Percentiles rank a stretch among this genome's conserved stretches.
These are phyloP conservation scores for Phaeosphaeriaceae sp. DNA, from an alignment of 2,329 filamentous ascomycete genomes.

Conservation along the genomic window DNA sequence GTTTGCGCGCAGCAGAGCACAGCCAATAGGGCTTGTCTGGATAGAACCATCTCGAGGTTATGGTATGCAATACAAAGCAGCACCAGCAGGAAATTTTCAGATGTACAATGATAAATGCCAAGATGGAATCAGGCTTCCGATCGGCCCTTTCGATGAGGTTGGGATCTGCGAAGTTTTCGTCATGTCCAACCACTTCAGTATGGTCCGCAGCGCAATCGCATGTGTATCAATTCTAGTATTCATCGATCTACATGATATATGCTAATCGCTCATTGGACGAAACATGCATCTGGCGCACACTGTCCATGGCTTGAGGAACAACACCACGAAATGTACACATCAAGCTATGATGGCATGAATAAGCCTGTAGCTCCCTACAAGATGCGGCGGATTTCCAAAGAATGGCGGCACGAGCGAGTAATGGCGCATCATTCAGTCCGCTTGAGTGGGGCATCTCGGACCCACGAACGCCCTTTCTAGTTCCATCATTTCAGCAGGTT, in stretches of 20 bases:
- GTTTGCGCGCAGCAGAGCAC: slow-evolving; percentile 17
- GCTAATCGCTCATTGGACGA: no score
- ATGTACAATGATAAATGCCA: not conserved
- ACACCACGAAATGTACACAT: no score
- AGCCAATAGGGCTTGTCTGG: not conserved
- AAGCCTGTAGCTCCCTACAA: not conserved
- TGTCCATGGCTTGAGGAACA: no score
- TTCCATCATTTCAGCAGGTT: not conserved
- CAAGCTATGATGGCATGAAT: not conserved
- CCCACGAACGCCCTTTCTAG: not conserved
- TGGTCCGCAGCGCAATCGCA: not conserved
- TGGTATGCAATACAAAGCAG: not conserved
- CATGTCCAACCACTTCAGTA: not conserved
- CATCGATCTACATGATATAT: no score
- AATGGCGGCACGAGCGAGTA: not conserved
- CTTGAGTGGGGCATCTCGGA: not conserved
- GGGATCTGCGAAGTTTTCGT: not conserved
- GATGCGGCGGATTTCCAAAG: not conserved
- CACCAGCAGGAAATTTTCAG: not conserved
- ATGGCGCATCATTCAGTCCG: not conserved
- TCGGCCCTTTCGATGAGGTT: not conserved
- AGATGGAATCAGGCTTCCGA: not conserved
- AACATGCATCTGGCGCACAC: no score
- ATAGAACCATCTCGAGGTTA: not conserved
- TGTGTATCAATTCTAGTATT: no score